These are phyloP conservation scores for Gaertneriomyces semiglobifer DNA, from an alignment of 192 early-diverging fungal species.

Conservation along the genomic window DNA sequence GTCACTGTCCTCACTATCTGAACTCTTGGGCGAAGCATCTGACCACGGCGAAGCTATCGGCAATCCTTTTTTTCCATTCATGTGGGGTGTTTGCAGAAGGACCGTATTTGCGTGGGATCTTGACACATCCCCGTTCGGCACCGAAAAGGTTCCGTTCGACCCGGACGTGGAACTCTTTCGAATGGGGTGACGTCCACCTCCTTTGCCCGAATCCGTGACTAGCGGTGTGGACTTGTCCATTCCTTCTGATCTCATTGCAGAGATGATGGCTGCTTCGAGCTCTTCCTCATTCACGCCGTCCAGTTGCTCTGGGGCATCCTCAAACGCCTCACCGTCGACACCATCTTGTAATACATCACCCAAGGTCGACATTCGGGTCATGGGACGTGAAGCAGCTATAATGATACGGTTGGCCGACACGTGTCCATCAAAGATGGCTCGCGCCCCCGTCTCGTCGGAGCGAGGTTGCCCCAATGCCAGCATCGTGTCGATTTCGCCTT, in stretches of 20 bases:
- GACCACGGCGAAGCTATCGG: slow-evolving; percentile 11
- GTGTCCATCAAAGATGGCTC: slow-evolving; percentile 22
- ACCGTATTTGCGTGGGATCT: neutral
- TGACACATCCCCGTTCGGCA: neutral
- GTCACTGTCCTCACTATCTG: slow-evolving; percentile 11
- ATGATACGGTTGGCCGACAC: slow-evolving; percentile 24
- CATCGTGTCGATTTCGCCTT: slow-evolving; percentile 28
- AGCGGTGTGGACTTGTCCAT: slow-evolving; percentile 19
- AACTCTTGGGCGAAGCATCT: slow-evolving; percentile 18
- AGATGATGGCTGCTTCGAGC: slow-evolving; percentile 11
- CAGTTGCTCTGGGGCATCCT: neutral
- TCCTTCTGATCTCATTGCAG: slow-evolving; percentile 9
- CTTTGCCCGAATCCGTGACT: slow-evolving; percentile 27
- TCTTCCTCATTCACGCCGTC: slow-evolving; percentile 2
- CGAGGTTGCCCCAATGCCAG: slow-evolving; percentile 32
- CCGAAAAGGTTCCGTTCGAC: neutral
- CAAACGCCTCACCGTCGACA: neutral
- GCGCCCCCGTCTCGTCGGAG: slow-evolving; percentile 17
- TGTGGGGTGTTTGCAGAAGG: neutral
- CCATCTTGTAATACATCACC: neutral
- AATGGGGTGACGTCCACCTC: slow-evolving; percentile 25
- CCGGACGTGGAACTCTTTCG: neutral
- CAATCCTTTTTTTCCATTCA: neutral
- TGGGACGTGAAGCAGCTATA: slow-evolving; percentile 4
- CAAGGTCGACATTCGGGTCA: slow-evolving; percentile 12